phyloP scores from a whole-genome alignment of 2,329 filamentous ascomycete genomes.

The Trichoderma koningiopsis region DNA sequence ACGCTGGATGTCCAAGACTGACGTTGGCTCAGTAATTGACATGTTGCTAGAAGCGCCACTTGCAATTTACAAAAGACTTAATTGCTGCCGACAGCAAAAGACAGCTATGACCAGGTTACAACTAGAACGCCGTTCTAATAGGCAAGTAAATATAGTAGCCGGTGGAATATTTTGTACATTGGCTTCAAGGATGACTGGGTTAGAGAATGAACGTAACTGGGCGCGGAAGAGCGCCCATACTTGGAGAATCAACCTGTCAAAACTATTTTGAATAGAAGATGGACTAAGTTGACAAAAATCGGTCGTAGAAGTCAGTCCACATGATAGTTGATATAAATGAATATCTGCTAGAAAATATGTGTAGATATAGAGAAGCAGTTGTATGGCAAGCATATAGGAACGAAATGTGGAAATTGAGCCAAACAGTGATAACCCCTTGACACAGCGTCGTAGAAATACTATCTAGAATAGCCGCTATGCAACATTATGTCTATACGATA shows the following conservation, averaged over 20 bases:
- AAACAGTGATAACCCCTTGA: neutral
- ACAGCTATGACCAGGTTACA: neutral
- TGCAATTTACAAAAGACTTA: neutral
- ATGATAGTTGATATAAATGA: too few relatives aligned
- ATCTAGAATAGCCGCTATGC: neutral
- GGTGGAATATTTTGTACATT: too few relatives aligned
- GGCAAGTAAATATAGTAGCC: neutral
- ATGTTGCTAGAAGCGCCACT: neutral
- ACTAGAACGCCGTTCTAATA: neutral
- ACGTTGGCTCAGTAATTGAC: neutral
- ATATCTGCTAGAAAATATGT: neutral
- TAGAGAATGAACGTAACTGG: too few relatives aligned
- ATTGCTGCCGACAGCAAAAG: neutral
- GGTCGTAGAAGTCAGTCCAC: too few relatives aligned
- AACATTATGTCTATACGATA: too few relatives aligned
- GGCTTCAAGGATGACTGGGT: too few relatives aligned
- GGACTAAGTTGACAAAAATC: too few relatives aligned
- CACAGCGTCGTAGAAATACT: neutral
- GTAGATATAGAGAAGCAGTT: neutral
- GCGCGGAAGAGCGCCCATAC: too few relatives aligned
- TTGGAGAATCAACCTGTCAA: too few relatives aligned
- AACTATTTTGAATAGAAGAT: too few relatives aligned
- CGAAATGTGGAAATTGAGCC: neutral
- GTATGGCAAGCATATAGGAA: neutral
- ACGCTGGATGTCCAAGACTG: too few relatives aligned